Conservation (phyloP, 2,329 filamentous ascomycete species). For the Leptographium galeiforme region DNA sequence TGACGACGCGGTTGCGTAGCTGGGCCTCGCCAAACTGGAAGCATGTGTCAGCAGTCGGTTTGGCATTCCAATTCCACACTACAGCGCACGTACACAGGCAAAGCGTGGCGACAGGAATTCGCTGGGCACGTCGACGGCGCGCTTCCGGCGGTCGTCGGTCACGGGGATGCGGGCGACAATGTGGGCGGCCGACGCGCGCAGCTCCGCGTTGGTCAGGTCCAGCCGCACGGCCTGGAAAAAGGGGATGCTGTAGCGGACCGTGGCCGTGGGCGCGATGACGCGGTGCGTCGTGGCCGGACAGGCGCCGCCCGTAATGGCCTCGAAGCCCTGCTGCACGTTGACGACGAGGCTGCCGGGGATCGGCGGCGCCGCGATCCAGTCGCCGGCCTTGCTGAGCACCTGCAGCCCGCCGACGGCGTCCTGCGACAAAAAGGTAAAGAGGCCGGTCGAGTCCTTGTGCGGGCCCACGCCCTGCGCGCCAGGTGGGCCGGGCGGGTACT, state of each 20-base stretch:
- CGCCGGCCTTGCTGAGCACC: constrained; percentile 32
- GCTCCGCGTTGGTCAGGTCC: constrained; percentile 16
- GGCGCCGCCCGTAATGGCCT: constrained; percentile 39
- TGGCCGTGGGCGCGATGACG: constrained; percentile 17
- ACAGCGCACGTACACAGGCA: constrained; percentile 3
- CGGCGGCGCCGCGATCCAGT: constrained; percentile 36
- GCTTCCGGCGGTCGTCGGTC: constrained; percentile 6
- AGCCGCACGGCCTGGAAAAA: constrained; percentile 37
- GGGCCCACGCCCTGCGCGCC: constrained; percentile 41
- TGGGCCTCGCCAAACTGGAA: constrained; percentile 7
- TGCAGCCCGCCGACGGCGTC: constrained; percentile 38
- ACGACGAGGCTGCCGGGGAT: constrained; percentile 39
- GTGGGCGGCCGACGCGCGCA: constrained; percentile 5
- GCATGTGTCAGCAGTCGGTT: not conserved
- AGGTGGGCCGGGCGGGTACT: constrained; percentile 27
- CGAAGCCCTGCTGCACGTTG: constrained; percentile 44
- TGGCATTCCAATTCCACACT: not conserved
- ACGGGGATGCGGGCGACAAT: constrained; percentile 7
- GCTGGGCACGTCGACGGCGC: constrained; percentile 9
- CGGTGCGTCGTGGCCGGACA: constrained; percentile 39
- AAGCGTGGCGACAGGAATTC: constrained; percentile 9
- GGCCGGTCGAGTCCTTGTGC: constrained; percentile 49
- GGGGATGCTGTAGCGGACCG: constrained; percentile 25
- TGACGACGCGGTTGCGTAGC: constrained; percentile 8
- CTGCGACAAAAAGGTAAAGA: constrained; percentile 51